Evolutionary conservation across 2,329 filamentous ascomycete species (phyloP), one percentile per base, ranked within the genome.

Genomic region (Lasiodiplodia sp.): DNA sequence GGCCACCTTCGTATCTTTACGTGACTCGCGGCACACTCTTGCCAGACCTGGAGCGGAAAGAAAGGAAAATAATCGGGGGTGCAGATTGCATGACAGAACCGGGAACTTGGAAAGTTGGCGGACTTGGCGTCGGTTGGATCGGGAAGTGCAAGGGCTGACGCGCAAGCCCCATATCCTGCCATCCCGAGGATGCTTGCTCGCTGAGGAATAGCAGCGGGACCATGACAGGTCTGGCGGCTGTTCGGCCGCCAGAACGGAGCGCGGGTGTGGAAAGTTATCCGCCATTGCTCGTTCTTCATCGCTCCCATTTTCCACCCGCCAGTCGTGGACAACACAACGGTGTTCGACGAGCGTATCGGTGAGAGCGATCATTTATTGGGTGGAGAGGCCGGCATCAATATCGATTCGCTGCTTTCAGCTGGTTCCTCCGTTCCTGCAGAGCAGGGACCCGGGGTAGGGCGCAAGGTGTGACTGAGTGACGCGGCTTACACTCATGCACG

Each of bases 351-450:
- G 37, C 56, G 38, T 14, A 7, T 38, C 37, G 14, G 38, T 25
- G 40, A 62, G 23, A 62, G 38, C 57, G 57, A 51, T 63, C 25
- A 25, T 34, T 62, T n/a, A 21, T 34, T 21, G 25, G 49, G 25
- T 23, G 40, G 44, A 37, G 58, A 40, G 40, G 58, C 5, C 58
- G 40, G 58, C 18, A 34, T 31, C 40, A 25, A 21, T 49, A 28
- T 63, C 40, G 58, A 63, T 51, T 63, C 58, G 58, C 58, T 25
- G 40, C 31, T 63, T 63, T 34, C 58, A 47, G 58, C 58, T 25
- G 28, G 58, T 25, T 28, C 11, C 58, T 63, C 58, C 58, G 58
- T 63, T 63, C 40, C 58, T 63, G 58, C 58, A 47, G 44, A 21
- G 40, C 34, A 21, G 40, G 34, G 10, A 2, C 31, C 34, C 56